Evolutionary conservation across 1,139 yeast genomes (phyloP).

Genomic region (Suhomyces choctaworum): DNA sequence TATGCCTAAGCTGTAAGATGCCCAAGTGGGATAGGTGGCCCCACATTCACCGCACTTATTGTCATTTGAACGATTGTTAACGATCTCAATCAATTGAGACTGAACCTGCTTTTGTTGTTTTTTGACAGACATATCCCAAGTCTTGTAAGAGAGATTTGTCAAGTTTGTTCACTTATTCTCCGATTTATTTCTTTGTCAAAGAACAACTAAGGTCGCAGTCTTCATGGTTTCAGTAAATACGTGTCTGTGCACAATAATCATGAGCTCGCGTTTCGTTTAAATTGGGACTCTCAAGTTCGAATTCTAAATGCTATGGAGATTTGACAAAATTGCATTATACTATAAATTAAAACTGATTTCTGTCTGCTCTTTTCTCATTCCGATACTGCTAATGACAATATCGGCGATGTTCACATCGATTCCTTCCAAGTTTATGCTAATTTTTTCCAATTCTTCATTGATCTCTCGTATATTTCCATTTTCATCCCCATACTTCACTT

Average conservation of each 20-base stretch:
- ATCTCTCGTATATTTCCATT: slow-evolving; percentile 1
- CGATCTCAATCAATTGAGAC: slow-evolving; percentile 44
- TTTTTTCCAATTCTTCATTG: slow-evolving; percentile 4
- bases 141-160: too few species aligned
- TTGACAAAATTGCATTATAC: too few species aligned
- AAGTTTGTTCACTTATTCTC: too few species aligned
- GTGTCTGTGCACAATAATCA: neutral
- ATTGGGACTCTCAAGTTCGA: too few species aligned
- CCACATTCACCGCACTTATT: slow-evolving; percentile 79
- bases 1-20: slow-evolving; percentile 54
- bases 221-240: neutral
- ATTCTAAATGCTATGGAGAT: too few species aligned
- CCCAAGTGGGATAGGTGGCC: slow-evolving; percentile 61
- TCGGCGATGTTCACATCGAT: slow-evolving; percentile 10
- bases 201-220: slow-evolving; percentile 1
- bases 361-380: neutral
- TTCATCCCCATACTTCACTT: slow-evolving; percentile 1
- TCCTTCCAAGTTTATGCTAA: slow-evolving; percentile 8
- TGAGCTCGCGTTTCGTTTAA: too few species aligned
- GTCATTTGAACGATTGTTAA: slow-evolving; percentile 40
- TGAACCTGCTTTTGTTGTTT: slow-evolving; percentile 40
- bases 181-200: too few species aligned
- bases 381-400: slow-evolving; percentile 3
- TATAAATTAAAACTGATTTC: neutral
- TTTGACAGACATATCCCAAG: slow-evolving; percentile 26